These are phyloP conservation scores for Verruconis gallopava DNA, from an alignment of 2,329 filamentous ascomycete species.

Conservation along the genomic window DNA sequence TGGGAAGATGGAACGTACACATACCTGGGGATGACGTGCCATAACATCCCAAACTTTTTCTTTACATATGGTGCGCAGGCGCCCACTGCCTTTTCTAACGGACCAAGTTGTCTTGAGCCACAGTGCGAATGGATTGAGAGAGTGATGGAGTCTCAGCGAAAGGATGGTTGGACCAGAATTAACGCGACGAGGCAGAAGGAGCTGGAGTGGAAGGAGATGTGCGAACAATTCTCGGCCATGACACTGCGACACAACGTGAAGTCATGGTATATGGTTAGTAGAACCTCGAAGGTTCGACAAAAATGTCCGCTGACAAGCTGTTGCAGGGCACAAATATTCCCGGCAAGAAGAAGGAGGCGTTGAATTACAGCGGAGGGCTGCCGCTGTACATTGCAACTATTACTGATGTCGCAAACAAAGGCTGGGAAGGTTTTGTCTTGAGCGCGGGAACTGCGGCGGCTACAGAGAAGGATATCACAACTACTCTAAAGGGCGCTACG, in stretches of 20 bases:
- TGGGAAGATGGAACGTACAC: slow-evolving; percentile 1
- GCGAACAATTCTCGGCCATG: not conserved
- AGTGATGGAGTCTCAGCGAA: slow-evolving; percentile 15
- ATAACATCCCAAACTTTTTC: slow-evolving; percentile 13
- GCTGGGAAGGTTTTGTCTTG: not conserved
- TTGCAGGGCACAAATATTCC: not conserved
- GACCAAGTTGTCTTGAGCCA: slow-evolving; percentile 35
- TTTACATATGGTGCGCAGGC: slow-evolving; percentile 31
- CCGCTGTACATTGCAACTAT: not conserved
- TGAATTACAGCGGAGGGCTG: not conserved
- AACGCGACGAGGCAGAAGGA: slow-evolving; percentile 27
- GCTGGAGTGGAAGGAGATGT: slow-evolving; percentile 16
- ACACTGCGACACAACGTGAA: not conserved
- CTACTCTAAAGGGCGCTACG: too few relatives aligned
- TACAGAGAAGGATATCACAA: too few relatives aligned
- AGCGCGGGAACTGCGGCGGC: too few relatives aligned
- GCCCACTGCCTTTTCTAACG: slow-evolving; percentile 33
- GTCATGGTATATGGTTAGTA: not conserved
- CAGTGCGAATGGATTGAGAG: slow-evolving; percentile 31
- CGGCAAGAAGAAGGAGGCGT: not conserved
- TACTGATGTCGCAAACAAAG: not conserved
- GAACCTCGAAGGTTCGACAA: too few relatives aligned
- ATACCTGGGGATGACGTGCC: slow-evolving; percentile 3
- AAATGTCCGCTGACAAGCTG: too few relatives aligned
- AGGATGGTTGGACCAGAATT: slow-evolving; percentile 19